Evolutionary conservation across 2,329 filamentous ascomycete genomes (phyloP).

Genomic region (Alternaria incomplexa): DNA sequence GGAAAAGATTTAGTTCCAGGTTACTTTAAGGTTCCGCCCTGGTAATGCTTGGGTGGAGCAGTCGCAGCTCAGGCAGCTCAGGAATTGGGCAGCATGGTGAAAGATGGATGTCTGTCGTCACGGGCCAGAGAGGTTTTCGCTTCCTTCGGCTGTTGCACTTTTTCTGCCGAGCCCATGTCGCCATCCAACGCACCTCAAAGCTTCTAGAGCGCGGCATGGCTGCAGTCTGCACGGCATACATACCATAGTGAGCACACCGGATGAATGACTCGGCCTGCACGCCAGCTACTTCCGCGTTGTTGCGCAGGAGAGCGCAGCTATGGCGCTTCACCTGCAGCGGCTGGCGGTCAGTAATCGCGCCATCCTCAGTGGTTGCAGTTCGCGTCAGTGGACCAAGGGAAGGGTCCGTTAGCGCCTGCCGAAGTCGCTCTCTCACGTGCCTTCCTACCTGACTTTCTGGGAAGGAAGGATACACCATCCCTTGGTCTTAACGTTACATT

Average conservation of each 20-base stretch:
- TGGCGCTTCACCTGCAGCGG: not conserved
- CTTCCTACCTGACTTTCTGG: not conserved
- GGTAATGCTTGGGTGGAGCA: slow-evolving; percentile 29
- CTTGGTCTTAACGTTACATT: not conserved
- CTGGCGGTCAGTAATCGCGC: slow-evolving; percentile 11
- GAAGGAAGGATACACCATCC: not conserved
- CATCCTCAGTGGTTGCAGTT: slow-evolving; percentile 12
- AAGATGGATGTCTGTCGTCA: slow-evolving; percentile 22
- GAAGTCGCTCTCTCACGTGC: slow-evolving; percentile 22
- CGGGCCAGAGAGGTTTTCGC: slow-evolving; percentile 35
- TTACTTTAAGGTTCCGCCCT: slow-evolving; percentile 15
- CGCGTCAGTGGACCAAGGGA: slow-evolving; percentile 1
- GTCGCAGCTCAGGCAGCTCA: slow-evolving; percentile 23
- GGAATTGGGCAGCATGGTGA: slow-evolving; percentile 45
- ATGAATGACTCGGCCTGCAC: not conserved
- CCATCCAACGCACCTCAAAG: not conserved
- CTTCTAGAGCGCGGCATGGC: not conserved
- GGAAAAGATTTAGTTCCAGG: slow-evolving; percentile 4
- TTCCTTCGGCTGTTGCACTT: slow-evolving; percentile 10
- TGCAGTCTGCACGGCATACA: not conserved
- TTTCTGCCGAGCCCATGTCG: slow-evolving; percentile 10
- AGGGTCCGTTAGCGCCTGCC: slow-evolving; percentile 11
- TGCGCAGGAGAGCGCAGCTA: not conserved
- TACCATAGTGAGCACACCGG: not conserved
- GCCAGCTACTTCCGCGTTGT: not conserved